A percentile compares a stretch with the other conserved stretches of the same genome.
Evolutionary conservation across 257 asterid species (phyloP).

Genomic region (Nicotiana sylvestris): DNA sequence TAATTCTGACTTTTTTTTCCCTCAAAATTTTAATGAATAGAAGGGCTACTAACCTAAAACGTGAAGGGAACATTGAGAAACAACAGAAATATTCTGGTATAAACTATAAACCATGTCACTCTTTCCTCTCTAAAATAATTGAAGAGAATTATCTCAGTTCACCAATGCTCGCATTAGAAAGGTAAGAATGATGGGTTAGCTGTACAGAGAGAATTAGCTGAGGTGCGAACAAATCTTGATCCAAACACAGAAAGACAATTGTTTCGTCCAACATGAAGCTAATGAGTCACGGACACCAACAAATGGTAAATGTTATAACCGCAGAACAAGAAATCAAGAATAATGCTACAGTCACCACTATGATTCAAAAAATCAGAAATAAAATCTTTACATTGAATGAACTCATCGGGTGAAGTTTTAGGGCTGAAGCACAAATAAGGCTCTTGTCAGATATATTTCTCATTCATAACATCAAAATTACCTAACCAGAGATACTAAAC

Average conservation of each 20-base stretch:
- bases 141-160: not conserved
- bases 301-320: not conserved
- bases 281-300: not conserved
- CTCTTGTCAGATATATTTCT: slow-evolving; percentile 12
- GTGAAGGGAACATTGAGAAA: too few relatives aligned
- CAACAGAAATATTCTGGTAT: not conserved
- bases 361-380: not conserved
- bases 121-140: not conserved
- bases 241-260: not conserved
- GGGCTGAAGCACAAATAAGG: slow-evolving; percentile 4
- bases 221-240: not conserved
- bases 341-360: not conserved
- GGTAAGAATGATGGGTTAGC: not conserved
- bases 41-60: too few relatives aligned
- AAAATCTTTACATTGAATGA: slow-evolving; percentile 8
- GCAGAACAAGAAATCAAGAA: not conserved
- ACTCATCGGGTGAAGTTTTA: not conserved
- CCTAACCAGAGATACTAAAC: slow-evolving; percentile 5
- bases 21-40: too few relatives aligned
- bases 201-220: not conserved
- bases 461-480: slow-evolving; percentile 5
- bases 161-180: not conserved
- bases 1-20: too few relatives aligned
- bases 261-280: not conserved
- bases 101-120: not conserved